These are phyloP conservation scores for Cyclocybe aegerita DNA, from an alignment of 768 basidiomycete species.

Conservation along the genomic window DNA sequence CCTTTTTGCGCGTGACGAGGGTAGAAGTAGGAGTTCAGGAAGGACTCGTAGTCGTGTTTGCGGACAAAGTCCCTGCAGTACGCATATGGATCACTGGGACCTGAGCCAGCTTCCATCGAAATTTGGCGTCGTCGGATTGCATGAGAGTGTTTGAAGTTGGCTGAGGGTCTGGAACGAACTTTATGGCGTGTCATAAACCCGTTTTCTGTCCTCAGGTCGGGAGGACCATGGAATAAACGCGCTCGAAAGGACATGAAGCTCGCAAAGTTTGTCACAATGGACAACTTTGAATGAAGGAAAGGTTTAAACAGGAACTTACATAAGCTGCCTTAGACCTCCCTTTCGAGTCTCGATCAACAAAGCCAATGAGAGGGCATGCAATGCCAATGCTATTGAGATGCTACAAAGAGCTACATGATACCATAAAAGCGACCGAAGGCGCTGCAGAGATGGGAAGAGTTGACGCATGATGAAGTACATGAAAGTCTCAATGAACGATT, in stretches of 20 bases:
- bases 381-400: no score
- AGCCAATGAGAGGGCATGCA: no score
- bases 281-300: background rate
- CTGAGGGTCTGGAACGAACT: background rate
- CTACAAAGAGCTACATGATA: no score
- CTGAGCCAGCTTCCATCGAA: conserved; percentile 14
- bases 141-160: background rate
- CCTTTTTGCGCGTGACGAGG: conserved; percentile 62
- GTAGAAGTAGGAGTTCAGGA: conserved; percentile 68
- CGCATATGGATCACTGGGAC: conserved; percentile 41
- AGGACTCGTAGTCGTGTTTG: conserved; percentile 83
- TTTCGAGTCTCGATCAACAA: no score
- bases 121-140: conserved; percentile 4
- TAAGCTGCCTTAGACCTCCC: no score
- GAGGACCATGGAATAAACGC: conserved; percentile 5
- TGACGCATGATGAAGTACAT: no score
- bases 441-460: no score
- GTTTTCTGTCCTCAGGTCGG: conserved; percentile 12
- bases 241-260: conserved; percentile 1
- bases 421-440: no score
- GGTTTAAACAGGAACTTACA: background rate
- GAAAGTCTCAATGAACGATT: no score
- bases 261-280: no score
- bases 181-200: background rate
- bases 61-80: conserved; percentile 75